Conservation (phyloP, 2,329 filamentous ascomycete species). For the Madurella fahalii region DNA sequence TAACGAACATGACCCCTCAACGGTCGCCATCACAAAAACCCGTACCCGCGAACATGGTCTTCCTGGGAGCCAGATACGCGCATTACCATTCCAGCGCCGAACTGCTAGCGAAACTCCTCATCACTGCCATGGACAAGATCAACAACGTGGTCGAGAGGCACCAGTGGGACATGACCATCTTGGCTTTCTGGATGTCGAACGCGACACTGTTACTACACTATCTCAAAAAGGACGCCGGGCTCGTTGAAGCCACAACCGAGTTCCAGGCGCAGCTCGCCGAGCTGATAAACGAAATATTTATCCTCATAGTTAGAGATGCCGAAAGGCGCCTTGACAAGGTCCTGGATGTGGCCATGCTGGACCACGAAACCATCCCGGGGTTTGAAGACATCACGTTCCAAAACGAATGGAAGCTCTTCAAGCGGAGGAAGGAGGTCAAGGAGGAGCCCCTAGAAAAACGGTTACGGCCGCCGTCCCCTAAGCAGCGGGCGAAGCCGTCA, state of each 20-base stretch:
- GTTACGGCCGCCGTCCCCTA: constrained; percentile 87
- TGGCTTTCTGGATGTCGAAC: constrained; percentile 99
- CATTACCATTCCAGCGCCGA: constrained; percentile 92
- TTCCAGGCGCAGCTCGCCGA: constrained; percentile 93
- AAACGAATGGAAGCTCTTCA: constrained; percentile 97
- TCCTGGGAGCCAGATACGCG: constrained; percentile 90
- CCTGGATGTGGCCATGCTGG: constrained; percentile 86
- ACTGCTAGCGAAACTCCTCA: constrained; percentile 73
- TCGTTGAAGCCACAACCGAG: constrained; percentile 75
- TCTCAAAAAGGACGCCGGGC: constrained; percentile 84
- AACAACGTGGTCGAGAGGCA: constrained; percentile 93
- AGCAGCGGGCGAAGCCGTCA: constrained; percentile 84
- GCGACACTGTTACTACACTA: constrained; percentile 94
- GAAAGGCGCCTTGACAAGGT: constrained; percentile 96
- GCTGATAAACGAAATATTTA: constrained; percentile 96
- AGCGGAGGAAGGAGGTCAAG: constrained; percentile 83
- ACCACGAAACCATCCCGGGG: constrained; percentile 96
- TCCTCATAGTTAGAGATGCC: constrained; percentile 92
- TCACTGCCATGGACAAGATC: constrained; percentile 90
- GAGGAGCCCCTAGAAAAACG: constrained; percentile 87
- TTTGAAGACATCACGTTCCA: constrained; percentile 97
- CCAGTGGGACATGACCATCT: constrained; percentile 99
- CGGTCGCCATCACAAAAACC: constrained; percentile 95
- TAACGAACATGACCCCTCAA: constrained; percentile 97
- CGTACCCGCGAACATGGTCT: constrained; percentile 94